Percentiles rank a stretch among this genome's conserved stretches.
Evolutionary conservation across 2,329 filamentous ascomycete species (phyloP).

Genomic region (Pseudocercospora pini-densiflorae): DNA sequence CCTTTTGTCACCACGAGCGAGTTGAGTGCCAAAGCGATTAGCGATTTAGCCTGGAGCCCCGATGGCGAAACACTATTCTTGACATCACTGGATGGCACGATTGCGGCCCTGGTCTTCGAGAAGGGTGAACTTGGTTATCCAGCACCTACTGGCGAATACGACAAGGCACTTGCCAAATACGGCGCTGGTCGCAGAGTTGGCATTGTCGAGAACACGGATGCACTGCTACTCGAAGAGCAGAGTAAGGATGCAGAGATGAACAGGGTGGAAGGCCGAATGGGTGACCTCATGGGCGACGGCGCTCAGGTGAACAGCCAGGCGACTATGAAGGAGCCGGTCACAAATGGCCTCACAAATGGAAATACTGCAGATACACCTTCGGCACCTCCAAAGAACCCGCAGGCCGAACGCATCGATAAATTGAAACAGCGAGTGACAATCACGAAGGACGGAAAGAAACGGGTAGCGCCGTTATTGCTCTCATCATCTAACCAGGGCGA

Average conservation of each 20-base stretch:
- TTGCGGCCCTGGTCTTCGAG: slow-evolving; percentile 81
- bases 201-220: slow-evolving; percentile 90
- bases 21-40: slow-evolving; percentile 86
- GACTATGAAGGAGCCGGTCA: slow-evolving; percentile 49
- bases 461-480: slow-evolving; percentile 88
- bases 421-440: slow-evolving; percentile 92
- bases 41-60: slow-evolving; percentile 91
- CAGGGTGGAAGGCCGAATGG: slow-evolving; percentile 93
- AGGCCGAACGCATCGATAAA: slow-evolving; percentile 64
- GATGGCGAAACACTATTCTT: slow-evolving; percentile 87
- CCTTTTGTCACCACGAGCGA: slow-evolving; percentile 91
- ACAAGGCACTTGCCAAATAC: slow-evolving; percentile 90
- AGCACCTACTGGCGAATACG: slow-evolving; percentile 83
- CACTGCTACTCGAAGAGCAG: slow-evolving; percentile 78
- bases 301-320: slow-evolving; percentile 41
- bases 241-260: slow-evolving; percentile 90
- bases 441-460: slow-evolving; percentile 95
- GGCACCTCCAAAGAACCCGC: slow-evolving; percentile 53
- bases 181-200: slow-evolving; percentile 87
- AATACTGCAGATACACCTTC: slow-evolving; percentile 42
- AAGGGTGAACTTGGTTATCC: slow-evolving; percentile 89
- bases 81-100: slow-evolving; percentile 86
- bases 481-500: slow-evolving; percentile 81
- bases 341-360: slow-evolving; percentile 27
- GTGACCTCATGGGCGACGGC: slow-evolving; percentile 93